Evolutionary conservation across 345 rosid species (phyloP).

Genomic region (Psidium guajava): DNA sequence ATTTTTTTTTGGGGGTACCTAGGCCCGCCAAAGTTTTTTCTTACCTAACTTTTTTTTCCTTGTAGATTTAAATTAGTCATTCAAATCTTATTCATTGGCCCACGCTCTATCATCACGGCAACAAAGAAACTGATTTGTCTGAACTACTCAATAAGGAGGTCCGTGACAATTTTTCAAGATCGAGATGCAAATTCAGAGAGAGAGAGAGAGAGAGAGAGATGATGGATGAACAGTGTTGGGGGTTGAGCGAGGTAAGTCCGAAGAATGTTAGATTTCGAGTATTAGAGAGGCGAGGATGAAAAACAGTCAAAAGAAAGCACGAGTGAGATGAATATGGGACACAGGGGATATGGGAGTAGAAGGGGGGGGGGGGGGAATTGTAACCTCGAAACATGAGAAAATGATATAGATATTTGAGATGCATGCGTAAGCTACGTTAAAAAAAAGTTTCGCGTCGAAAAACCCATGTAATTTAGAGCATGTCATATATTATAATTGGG

Average conservation of each 20-base stretch:
- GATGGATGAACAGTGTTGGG: not conserved
- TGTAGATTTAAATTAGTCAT: not conserved
- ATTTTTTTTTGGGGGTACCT: not conserved
- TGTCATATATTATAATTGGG: no score
- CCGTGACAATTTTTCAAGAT: not conserved
- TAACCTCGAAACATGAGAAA: not conserved
- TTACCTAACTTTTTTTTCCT: not conserved
- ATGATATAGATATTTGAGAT: no score
- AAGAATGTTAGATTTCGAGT: accelerated
- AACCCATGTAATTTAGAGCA: no score
- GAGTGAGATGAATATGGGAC: not conserved
- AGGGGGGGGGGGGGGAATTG: not conserved
- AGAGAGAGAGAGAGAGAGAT: not conserved
- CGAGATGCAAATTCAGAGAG: not conserved
- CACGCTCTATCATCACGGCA: not conserved
- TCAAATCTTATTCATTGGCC: not conserved
- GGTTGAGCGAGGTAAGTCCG: not conserved
- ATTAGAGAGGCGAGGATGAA: not conserved
- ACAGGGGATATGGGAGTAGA: not conserved
- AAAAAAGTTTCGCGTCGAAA: no score
- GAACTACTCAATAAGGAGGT: not conserved
- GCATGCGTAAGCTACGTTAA: no score
- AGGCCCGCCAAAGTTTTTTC: not conserved
- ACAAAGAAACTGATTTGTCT: not conserved
- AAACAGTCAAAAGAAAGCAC: accelerated